These are phyloP conservation scores for Coffea canephora DNA, from an alignment of 257 asterid genomes.

Conservation along the genomic window DNA sequence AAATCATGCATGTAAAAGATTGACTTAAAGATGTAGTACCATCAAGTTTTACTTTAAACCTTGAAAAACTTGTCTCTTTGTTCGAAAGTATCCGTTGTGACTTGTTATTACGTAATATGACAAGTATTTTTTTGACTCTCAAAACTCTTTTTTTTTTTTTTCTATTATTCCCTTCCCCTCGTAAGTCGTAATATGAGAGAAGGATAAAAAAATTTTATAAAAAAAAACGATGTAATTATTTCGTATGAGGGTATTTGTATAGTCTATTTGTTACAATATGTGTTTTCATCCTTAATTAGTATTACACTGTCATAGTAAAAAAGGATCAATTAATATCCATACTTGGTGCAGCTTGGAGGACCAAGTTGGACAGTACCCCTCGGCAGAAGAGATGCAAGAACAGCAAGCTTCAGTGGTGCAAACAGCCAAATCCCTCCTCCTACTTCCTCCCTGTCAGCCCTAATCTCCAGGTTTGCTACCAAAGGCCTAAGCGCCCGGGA, in stretches of 20 bases:
- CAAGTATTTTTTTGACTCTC: neutral
- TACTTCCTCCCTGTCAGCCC: constrained; percentile 34
- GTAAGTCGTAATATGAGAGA: too few species aligned
- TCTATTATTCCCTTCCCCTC: too few species aligned
- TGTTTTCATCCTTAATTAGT: too few species aligned
- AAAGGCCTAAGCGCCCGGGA: constrained; percentile 53
- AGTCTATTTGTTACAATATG: neutral
- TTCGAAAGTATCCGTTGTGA: too few species aligned
- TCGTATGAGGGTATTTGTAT: neutral
- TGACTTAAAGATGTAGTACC: too few species aligned
- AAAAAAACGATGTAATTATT: neutral
- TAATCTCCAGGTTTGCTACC: constrained; percentile 36
- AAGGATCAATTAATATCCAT: neutral
- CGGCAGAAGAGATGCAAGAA: constrained; percentile 63
- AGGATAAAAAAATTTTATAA: too few species aligned
- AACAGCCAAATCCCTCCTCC: constrained; percentile 50
- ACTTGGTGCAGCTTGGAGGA: constrained; percentile 46
- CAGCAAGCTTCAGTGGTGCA: constrained; percentile 48
- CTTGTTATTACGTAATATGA: neutral
- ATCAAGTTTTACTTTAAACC: too few species aligned
- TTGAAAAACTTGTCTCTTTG: too few species aligned
- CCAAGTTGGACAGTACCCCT: constrained; percentile 51
- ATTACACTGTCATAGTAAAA: neutral
- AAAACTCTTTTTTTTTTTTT: too few species aligned
- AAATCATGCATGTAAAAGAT: too few species aligned